Evolutionary conservation across 495 filamentous ascomycete genomes (phyloP).

Genomic region (Pyrenula massariospora): DNA sequence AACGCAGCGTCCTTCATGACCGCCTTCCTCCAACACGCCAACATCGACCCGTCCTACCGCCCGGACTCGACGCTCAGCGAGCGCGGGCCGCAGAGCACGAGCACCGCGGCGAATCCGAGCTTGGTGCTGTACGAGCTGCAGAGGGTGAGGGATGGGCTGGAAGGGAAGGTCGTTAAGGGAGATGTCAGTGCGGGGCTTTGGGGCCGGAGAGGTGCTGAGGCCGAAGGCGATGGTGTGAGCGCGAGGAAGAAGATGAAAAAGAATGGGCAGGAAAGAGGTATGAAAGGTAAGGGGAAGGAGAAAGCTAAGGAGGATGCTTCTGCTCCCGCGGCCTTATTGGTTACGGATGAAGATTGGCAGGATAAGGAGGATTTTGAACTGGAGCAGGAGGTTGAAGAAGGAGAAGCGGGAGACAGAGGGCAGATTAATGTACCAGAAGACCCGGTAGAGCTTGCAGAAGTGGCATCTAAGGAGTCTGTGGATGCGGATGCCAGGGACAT

Average conservation of each 20-base stretch:
- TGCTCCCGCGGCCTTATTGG: no score
- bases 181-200: slow-evolving; percentile 23
- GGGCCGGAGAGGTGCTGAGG: slow-evolving; percentile 12
- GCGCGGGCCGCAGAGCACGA: slow-evolving; percentile 42
- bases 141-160: slow-evolving; percentile 52
- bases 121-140: slow-evolving; percentile 53
- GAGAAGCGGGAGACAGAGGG: slow-evolving; percentile 9
- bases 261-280: slow-evolving; percentile 1
- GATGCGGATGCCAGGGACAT: slow-evolving; percentile 5
- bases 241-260: slow-evolving; percentile 8
- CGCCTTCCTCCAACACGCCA: slow-evolving; percentile 43
- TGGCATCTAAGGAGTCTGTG: no score
- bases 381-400: slow-evolving; percentile 28
- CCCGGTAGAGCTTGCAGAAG: background rate
- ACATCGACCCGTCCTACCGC: slow-evolving; percentile 48
- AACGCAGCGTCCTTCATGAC: slow-evolving; percentile 43
- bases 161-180: slow-evolving; percentile 41
- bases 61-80: slow-evolving; percentile 53
- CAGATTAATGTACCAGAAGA: slow-evolving; percentile 1
- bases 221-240: slow-evolving; percentile 12
- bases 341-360: slow-evolving; percentile 30
- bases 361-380: slow-evolving; percentile 37
- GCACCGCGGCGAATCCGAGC: slow-evolving; percentile 39
- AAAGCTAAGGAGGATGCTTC: slow-evolving; percentile 8
- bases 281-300: slow-evolving; percentile 2